Evolutionary conservation across 305 asterid species (phyloP).

Genomic region (Fraxinus nigra): DNA sequence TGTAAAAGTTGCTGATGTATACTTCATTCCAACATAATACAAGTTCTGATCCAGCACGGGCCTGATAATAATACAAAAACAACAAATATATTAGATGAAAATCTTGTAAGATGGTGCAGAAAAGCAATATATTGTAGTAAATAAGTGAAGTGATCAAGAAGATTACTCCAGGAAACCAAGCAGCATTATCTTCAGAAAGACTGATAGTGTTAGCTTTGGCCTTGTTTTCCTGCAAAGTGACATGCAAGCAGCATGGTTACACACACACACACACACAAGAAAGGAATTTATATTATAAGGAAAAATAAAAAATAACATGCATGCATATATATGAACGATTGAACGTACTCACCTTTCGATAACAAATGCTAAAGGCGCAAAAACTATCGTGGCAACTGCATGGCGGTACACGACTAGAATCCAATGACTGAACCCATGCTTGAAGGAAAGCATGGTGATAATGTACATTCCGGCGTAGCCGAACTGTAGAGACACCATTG

Average conservation of each 20-base stretch:
- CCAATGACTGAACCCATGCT: conserved; percentile 84
- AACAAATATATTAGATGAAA: not conserved
- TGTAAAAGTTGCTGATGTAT: conserved; percentile 28
- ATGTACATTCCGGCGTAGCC: conserved; percentile 95
- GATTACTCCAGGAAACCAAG: conserved; percentile 84
- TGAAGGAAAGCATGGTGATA: conserved; percentile 61
- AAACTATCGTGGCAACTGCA: conserved; percentile 56
- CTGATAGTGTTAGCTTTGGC: conserved; percentile 65
- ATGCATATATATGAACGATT: not conserved
- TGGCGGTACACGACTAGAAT: conserved; percentile 86
- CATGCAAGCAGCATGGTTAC: not conserved
- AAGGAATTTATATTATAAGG: not conserved
- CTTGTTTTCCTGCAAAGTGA: conserved; percentile 68
- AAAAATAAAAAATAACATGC: too few species aligned
- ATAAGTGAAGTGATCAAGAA: conserved; percentile 5
- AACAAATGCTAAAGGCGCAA: conserved; percentile 70
- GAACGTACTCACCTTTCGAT: conserved; percentile 49
- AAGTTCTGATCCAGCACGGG: conserved; percentile 52
- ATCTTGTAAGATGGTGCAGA: not conserved
- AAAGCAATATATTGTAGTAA: not conserved
- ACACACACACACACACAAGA: not conserved
- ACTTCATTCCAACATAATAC: conserved; percentile 13
- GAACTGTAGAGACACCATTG: conserved; percentile 80
- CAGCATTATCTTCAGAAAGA: conserved; percentile 56
- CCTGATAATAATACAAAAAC: conserved; percentile 20